Evolutionary conservation across 2,329 filamentous ascomycete genomes (phyloP).

Genomic region (Pseudocercospora crystallina): DNA sequence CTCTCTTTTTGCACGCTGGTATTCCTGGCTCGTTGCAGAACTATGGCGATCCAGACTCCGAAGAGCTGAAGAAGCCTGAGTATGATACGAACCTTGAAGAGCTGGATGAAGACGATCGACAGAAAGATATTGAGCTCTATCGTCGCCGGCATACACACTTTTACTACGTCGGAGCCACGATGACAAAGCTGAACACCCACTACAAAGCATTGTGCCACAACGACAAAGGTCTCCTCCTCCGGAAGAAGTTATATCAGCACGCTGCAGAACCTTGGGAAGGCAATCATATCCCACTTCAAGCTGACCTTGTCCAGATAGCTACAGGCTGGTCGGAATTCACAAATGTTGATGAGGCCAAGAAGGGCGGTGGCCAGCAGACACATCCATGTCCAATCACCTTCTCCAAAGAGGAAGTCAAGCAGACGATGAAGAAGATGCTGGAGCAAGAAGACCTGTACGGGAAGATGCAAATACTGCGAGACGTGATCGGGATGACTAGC

Average conservation of each 20-base stretch:
- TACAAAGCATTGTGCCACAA: constrained; percentile 21
- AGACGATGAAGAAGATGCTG: constrained; percentile 25
- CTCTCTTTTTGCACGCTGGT: constrained; percentile 17
- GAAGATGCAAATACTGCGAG: constrained; percentile 26
- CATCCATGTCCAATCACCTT: constrained; percentile 23
- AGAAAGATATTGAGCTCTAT: constrained; percentile 20
- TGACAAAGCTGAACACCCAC: constrained; percentile 16
- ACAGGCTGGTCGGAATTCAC: constrained; percentile 15
- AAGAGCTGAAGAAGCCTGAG: constrained; percentile 20
- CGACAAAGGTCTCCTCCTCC: constrained; percentile 14
- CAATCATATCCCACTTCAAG: constrained; percentile 27
- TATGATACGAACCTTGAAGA: constrained; percentile 18
- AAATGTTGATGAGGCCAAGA: not conserved
- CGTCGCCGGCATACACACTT: constrained; percentile 27
- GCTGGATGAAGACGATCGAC: constrained; percentile 18
- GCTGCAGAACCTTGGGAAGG: constrained; percentile 30
- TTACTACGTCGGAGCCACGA: constrained; percentile 26
- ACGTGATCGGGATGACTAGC: constrained; percentile 19
- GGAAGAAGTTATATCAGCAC: constrained; percentile 21
- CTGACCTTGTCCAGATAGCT: constrained; percentile 20
- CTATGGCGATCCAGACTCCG: constrained; percentile 34
- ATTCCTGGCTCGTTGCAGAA: constrained; percentile 42
- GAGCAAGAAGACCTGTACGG: constrained; percentile 28
- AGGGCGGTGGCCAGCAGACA: too few species aligned
- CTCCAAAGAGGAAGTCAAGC: constrained; percentile 12